Percentiles rank a stretch among this genome's conserved stretches.
phyloP scores from a whole-genome alignment of 2,329 filamentous ascomycete species.

The Colletotrichum phormii region DNA sequence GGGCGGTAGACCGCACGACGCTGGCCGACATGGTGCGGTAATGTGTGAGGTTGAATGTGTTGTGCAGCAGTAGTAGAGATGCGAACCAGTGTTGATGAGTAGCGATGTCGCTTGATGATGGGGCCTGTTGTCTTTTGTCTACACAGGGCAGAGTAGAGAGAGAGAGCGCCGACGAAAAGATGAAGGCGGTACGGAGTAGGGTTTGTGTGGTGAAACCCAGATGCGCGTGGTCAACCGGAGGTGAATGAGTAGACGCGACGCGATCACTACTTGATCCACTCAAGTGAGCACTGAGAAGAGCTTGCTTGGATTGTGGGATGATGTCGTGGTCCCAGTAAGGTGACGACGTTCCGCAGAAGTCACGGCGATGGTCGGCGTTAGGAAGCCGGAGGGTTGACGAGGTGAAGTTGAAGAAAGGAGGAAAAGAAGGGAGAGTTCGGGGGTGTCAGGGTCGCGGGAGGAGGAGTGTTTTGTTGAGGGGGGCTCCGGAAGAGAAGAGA shows the following conservation, averaged over 20 bases:
- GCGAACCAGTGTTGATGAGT: not conserved
- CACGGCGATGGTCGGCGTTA: conserved; percentile 9
- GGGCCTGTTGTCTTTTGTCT: not conserved
- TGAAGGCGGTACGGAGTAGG: not conserved
- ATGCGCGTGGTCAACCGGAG: not conserved
- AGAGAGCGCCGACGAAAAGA: conserved; percentile 10
- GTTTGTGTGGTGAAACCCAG: not conserved
- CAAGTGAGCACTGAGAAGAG: not conserved
- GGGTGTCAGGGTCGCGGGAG: conserved; percentile 28
- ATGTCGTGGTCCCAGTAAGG: not conserved
- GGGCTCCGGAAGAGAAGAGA: conserved; percentile 37
- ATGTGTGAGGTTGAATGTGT: not conserved
- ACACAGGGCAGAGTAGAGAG: not conserved
- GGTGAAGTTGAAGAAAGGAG: conserved; percentile 21
- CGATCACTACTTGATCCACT: conserved; percentile 3
- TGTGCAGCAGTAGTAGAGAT: not conserved
- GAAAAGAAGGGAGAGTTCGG: conserved; percentile 26
- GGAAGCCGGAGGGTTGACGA: conserved; percentile 6
- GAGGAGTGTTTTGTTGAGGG: conserved; percentile 38
- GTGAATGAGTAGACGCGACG: conserved; percentile 17
- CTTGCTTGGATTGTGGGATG: not conserved
- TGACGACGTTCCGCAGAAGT: not conserved
- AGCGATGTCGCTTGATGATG: not conserved
- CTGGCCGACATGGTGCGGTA: conserved; percentile 54
- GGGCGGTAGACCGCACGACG: conserved; percentile 68